Evolutionary conservation across 768 basidiomycete genomes (phyloP), one percentile per base, ranked within the genome.

Genomic region (Mycena vulgaris): DNA sequence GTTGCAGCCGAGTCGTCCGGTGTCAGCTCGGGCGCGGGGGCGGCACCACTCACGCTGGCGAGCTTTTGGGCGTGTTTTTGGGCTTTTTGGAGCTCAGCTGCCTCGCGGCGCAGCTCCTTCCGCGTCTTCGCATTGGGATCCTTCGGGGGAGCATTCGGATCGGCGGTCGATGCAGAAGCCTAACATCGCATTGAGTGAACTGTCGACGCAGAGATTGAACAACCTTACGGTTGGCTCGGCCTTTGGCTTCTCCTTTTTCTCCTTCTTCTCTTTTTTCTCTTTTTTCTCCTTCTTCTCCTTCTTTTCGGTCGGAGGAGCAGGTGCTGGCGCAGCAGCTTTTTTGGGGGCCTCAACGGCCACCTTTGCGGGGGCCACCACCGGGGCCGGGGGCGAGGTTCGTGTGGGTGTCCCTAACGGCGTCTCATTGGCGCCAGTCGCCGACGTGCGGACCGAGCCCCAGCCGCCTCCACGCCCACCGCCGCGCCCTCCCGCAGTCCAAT

Each of bases 331-430:
- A 23, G 71, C 66, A 47, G 71, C 47, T 56, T 65, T 40, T 56
- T 47, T 66, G 23, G 57, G 42, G 31, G 63, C 60, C 25, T 48
- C 57, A 27, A 73, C 63, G 40, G 65, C 53, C n/a, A 68, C 70
- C 13, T 55, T 67, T 58, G 55, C 68, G 72, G 66, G 68, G 55
- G 55, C 67, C 13, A 57, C 68, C 30, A 70, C 52, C 8, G 80
- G 69, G 39, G 74, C 66, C 28, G 75, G 45, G 51, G 79, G 81
- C 37, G 85, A 83, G 67, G 77, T 79, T 55, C 81, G 81, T 27
- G 75, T 85, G 10, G 91, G 89, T 19, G 89, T 86, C 63, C 93
- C 93, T 63, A 95, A 82, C 45, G 93, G 93, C 35, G 88, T 92
- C 75, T 79, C 87, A 74, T 95, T 95, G 75, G 92, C 71, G 16